Evolutionary conservation across 345 rosid genomes (phyloP).

Genomic region (Xanthoceras sorbifolium): DNA sequence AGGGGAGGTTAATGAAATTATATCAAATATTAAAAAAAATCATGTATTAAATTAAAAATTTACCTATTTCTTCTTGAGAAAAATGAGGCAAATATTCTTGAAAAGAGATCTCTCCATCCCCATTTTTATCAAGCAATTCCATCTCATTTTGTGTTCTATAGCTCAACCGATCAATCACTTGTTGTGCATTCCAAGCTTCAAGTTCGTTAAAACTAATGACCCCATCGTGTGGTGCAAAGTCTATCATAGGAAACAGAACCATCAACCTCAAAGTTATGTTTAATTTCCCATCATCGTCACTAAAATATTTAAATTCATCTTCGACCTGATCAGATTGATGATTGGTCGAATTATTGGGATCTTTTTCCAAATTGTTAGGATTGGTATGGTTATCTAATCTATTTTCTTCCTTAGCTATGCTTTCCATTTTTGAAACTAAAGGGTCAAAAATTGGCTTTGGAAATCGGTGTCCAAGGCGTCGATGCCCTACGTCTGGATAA

Average conservation of each 20-base stretch:
- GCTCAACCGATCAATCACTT: conserved; percentile 47
- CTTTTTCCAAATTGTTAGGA: conserved; percentile 12
- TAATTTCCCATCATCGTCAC: conserved; percentile 44
- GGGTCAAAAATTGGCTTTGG: conserved; percentile 55
- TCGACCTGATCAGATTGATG: neutral
- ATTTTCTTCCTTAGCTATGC: conserved; percentile 37
- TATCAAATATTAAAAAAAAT: neutral
- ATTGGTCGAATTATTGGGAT: neutral
- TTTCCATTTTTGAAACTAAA: conserved; percentile 43
- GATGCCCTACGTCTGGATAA: conserved; percentile 17
- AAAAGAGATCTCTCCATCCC: conserved; percentile 57
- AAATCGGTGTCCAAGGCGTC: conserved; percentile 54
- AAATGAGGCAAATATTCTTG: conserved; percentile 64
- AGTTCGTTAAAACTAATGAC: conserved; percentile 55
- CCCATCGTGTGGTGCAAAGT: conserved; percentile 55
- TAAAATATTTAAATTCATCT: conserved; percentile 35
- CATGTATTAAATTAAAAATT: neutral
- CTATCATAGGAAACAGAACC: conserved; percentile 63
- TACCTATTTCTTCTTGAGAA: conserved; percentile 55
- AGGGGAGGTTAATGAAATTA: too few relatives aligned
- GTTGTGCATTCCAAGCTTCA: conserved; percentile 55
- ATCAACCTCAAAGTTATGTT: conserved; percentile 61
- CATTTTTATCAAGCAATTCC: conserved; percentile 46
- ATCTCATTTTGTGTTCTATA: conserved; percentile 51
- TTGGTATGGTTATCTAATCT: neutral